A percentile compares a stretch with the other conserved stretches of the same genome.
Conservation (phyloP, 768 basidiomycete genomes). For the Hypholoma fasciculare region DNA sequence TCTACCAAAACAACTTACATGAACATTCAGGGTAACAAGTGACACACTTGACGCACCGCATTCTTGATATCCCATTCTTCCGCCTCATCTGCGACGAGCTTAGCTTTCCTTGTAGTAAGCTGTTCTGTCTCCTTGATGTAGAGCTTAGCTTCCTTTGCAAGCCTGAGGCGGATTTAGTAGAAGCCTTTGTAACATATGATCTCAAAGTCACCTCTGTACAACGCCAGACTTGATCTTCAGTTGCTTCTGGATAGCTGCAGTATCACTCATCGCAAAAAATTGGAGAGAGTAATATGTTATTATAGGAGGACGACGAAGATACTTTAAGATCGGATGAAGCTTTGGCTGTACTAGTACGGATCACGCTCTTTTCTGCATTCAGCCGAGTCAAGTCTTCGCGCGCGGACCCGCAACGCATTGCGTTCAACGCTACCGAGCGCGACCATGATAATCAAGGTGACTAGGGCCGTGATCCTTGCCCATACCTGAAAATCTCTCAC, state of each 20-base stretch:
- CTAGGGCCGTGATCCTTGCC: no score
- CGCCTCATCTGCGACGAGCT: slow-evolving; percentile 55
- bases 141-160: slow-evolving; percentile 65
- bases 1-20: slow-evolving; percentile 35
- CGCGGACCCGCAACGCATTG: no score
- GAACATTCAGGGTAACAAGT: background rate
- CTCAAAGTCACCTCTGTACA: slow-evolving; percentile 54
- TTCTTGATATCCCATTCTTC: slow-evolving; percentile 82
- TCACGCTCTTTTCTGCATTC: background rate
- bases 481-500: no score
- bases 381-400: background rate
- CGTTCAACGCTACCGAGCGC: no score
- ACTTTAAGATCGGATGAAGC: background rate
- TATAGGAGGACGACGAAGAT: slow-evolving; percentile 1
- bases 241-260: slow-evolving; percentile 54
- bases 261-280: slow-evolving; percentile 43
- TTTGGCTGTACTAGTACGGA: background rate
- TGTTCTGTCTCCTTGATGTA: slow-evolving; percentile 69
- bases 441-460: background rate
- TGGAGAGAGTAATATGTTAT: background rate
- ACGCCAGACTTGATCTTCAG: slow-evolving; percentile 77
- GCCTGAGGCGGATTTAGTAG: slow-evolving; percentile 33
- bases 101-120: slow-evolving; percentile 58
- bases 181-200: background rate
- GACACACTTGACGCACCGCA: slow-evolving; percentile 42